Evolutionary conservation across 2,329 filamentous ascomycete species (phyloP), one percentile per base, ranked within the genome.

Genomic region (Talaromyces pinophilus): DNA sequence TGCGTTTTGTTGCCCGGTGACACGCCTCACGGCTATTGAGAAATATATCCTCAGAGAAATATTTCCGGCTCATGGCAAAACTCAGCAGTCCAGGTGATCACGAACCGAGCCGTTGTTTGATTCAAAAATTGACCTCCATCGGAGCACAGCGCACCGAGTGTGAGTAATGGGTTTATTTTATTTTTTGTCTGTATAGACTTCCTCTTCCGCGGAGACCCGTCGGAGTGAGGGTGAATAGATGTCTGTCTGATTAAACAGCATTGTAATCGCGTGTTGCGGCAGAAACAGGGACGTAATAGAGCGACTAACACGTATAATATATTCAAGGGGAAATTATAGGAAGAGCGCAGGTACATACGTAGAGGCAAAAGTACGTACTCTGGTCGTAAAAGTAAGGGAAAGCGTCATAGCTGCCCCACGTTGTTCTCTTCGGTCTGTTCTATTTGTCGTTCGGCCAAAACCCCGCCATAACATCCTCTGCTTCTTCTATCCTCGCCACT

Each of bases 361-460:
- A 25, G 25, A 35, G 8, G 33, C 7, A 25, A 30, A 35, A 54
- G 28, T 10, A 19, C 3, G 7, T 19, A 19, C 19, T 19, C 19
- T 19, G 19, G 19, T 19, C 19, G 19, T n/a, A 19, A 35, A 22
- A 5, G 28, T 15, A 40, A 7, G n/a, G 33, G 25, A 35, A 2
- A 38, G 33, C 54, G 72, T 73, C 72, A 73, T 73, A 67, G 59
- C 25, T 25, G 25, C 71, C 70, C 70, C 70, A 72, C 71, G 48
- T 44, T 54, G 67, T 67, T 68, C 69, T 3, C 25, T 25, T 4
- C 50, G 50, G 22, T 5, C 25, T 17, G 11, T 54, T 17, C 35
- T 28, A 59, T 44, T 59, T 42, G 40, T 28, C 35, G 57, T 42
- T 59, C 57, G 50, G 54, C 28, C 52, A 46, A 35, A 40, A 42